Percentiles rank a stretch among this genome's conserved stretches.
Evolutionary conservation across 495 filamentous ascomycete genomes (phyloP).

Genomic region (Aspergillus ellipticus): DNA sequence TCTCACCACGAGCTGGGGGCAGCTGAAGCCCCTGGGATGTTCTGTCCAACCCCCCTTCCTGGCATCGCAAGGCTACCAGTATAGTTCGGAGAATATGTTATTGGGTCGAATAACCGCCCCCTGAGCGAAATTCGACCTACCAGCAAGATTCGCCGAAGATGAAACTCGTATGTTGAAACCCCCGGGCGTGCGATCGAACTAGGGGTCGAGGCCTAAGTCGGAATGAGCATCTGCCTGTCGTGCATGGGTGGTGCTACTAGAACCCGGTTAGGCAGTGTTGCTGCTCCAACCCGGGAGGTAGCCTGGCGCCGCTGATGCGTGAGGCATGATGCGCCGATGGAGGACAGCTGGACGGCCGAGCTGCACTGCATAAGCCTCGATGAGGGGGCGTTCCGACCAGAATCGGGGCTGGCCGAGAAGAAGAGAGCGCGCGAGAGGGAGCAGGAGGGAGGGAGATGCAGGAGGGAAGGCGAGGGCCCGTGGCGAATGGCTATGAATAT

Average conservation of each 20-base stretch:
- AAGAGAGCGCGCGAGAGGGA: neutral
- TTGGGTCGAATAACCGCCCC: neutral
- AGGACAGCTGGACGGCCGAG: constrained; percentile 3
- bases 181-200: neutral
- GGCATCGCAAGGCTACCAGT: neutral
- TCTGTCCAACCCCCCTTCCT: neutral
- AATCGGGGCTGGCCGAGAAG: neutral
- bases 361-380: constrained; percentile 1
- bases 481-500: neutral
- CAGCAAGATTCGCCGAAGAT: neutral
- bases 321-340: neutral
- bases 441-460: neutral
- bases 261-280: neutral
- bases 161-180: constrained; percentile 2
- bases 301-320: neutral
- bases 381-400: neutral
- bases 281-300: neutral
- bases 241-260: neutral
- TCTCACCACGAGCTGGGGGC: neutral
- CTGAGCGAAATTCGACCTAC: neutral
- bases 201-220: neutral
- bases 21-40: neutral
- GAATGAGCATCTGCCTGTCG: neutral
- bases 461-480: neutral
- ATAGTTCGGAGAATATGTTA: neutral